Percentiles rank a stretch among this genome's conserved stretches.
Conservation (phyloP, 306 rosid species). For the Citrullus amarus region DNA sequence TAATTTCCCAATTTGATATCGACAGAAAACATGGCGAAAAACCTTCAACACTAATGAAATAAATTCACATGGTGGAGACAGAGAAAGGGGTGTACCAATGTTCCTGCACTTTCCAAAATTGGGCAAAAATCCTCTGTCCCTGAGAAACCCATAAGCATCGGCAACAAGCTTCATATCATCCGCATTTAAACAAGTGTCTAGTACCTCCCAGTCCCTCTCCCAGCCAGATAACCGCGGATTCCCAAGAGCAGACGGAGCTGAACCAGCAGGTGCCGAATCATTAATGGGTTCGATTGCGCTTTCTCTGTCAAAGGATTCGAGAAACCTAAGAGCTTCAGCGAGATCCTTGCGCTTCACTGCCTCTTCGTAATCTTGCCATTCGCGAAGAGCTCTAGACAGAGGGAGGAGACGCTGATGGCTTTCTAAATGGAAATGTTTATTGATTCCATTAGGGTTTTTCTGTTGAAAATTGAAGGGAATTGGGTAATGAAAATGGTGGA, state of each 20-base stretch:
- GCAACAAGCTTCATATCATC: slow-evolving; percentile 87
- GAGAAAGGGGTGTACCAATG: slow-evolving; percentile 33
- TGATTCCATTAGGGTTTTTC: not conserved
- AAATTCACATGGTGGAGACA: not conserved
- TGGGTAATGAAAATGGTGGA: not conserved
- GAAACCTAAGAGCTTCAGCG: slow-evolving; percentile 61
- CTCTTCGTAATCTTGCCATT: slow-evolving; percentile 89
- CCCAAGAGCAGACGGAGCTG: slow-evolving; percentile 27
- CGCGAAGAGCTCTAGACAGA: slow-evolving; percentile 36
- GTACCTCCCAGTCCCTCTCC: slow-evolving; percentile 86
- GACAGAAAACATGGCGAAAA: not conserved
- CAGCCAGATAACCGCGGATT: slow-evolving; percentile 47
- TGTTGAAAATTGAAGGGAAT: slow-evolving; percentile 6
- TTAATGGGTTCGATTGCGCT: slow-evolving; percentile 18
- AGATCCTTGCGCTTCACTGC: slow-evolving; percentile 94
- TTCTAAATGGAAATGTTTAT: not conserved
- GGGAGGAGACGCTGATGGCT: not conserved
- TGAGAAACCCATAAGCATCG: slow-evolving; percentile 63
- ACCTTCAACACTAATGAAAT: not conserved
- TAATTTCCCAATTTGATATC: not conserved
- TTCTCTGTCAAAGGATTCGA: slow-evolving; percentile 41
- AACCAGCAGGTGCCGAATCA: slow-evolving; percentile 13
- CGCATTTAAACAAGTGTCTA: slow-evolving; percentile 91
- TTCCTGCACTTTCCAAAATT: slow-evolving; percentile 82
- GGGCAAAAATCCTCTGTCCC: slow-evolving; percentile 71